phyloP scores from a whole-genome alignment of 2,329 filamentous ascomycete species.

The Septoria petroselini region DNA sequence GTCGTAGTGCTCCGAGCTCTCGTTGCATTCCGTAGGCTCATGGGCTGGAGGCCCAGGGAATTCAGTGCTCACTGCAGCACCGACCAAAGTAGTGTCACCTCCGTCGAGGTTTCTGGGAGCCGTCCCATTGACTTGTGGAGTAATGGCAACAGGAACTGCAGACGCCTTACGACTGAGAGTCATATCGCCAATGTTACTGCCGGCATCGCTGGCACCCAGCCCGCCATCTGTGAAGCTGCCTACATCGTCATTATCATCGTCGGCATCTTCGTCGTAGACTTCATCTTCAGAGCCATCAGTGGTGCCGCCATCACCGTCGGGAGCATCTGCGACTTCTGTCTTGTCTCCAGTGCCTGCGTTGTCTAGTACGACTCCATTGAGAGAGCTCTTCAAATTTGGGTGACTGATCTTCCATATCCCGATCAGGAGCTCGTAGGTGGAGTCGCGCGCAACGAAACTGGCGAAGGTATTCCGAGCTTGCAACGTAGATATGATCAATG shows the following conservation, averaged over 20 bases:
- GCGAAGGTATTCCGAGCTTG: conserved; percentile 96
- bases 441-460: conserved; percentile 89
- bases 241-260: conserved; percentile 53
- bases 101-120: conserved; percentile 32
- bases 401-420: conserved; percentile 98
- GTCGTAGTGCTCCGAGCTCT: conserved; percentile 75
- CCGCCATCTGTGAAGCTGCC: conserved; percentile 61
- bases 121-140: conserved; percentile 40
- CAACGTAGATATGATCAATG: conserved; percentile 91
- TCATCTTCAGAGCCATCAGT: conserved; percentile 71
- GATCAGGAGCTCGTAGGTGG: conserved; percentile 93
- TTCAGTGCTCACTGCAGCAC: conserved; percentile 53
- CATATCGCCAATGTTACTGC: conserved; percentile 49
- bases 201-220: conserved; percentile 49
- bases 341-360: conserved; percentile 78
- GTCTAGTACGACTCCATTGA: conserved; percentile 82
- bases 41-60: conserved; percentile 85
- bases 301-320: conserved; percentile 43
- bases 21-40: conserved; percentile 78
- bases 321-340: conserved; percentile 77
- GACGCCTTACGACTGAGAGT: conserved; percentile 70
- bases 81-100: conserved; percentile 41
- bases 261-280: conserved; percentile 74
- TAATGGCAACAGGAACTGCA: conserved; percentile 43
- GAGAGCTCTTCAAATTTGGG: conserved; percentile 81